A percentile compares a stretch with the other conserved stretches of the same genome.
Evolutionary conservation across 345 rosid genomes (phyloP).

Genomic region (Heritiera fomes): DNA sequence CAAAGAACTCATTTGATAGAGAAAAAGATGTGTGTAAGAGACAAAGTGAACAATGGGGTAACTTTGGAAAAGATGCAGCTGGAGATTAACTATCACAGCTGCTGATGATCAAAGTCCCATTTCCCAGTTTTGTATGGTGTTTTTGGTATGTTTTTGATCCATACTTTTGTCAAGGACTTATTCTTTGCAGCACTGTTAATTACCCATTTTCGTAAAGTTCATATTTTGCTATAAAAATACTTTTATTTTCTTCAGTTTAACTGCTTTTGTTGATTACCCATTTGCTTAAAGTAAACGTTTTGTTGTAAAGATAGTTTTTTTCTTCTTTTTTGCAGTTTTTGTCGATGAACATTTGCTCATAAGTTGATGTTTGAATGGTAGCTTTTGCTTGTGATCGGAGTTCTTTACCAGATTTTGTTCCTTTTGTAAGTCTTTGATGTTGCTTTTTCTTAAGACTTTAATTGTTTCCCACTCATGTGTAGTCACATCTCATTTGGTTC

Average conservation of each 20-base stretch:
- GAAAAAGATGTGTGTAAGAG: constrained; percentile 18
- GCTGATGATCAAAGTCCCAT: constrained; percentile 33
- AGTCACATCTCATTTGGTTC: neutral
- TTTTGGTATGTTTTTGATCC: constrained; percentile 14
- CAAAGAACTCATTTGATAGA: constrained; percentile 33
- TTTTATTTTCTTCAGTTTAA: constrained; percentile 13
- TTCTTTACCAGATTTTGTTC: neutral
- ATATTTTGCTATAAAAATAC: neutral
- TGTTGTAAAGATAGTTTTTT: neutral
- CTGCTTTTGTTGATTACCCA: constrained; percentile 21
- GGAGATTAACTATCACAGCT: constrained; percentile 43
- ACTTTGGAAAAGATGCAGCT: constrained; percentile 45
- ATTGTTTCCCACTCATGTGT: neutral
- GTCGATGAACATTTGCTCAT: constrained; percentile 32
- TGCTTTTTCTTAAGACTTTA: neutral
- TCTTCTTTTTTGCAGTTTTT: constrained; percentile 25
- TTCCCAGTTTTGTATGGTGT: neutral
- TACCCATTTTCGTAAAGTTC: neutral
- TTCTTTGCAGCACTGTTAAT: constrained; percentile 14
- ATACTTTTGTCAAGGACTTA: constrained; percentile 5
- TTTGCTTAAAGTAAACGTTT: constrained; percentile 16
- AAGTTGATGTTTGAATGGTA: constrained; percentile 15
- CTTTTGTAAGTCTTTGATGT: constrained; percentile 21
- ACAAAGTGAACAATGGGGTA: constrained; percentile 51
- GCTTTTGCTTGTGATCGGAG: constrained; percentile 17